Base-by-base conservation (phyloP, 257 asterid genomes). In the Oldenlandia corymbosa region DNA sequence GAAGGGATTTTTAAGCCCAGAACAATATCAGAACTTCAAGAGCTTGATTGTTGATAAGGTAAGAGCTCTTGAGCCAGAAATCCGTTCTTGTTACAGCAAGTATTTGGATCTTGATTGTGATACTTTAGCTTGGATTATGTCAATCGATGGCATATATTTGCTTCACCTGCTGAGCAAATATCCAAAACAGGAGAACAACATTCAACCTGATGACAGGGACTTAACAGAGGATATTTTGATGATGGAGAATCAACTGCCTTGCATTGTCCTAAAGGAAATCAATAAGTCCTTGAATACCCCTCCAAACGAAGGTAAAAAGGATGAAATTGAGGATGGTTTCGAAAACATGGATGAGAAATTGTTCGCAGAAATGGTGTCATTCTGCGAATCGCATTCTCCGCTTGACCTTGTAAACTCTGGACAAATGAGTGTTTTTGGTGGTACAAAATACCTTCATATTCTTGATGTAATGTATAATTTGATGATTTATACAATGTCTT, bases 241-340 rank as follows among this genome's bases (percentile, higher is more conserved):
- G 85, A 43, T 79, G 64, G 88, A 83, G 75, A 83, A 83, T 34
- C 88, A 83, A 68, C 69, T 83, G 16, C 85, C 88, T 1, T 9
- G 16, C 20, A 5, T 66, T 0, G 48, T 78, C 31, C 65, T 79
- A 18, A 5, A 28, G 14, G 66, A 28, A 54, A 54, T 54, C 41
- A 8, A 34, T 9, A 26, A 52, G 30, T 34, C 17, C 12, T 26
- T 30, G 16, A 0, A 27, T n/a, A n/a, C n/a, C n/a, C 41, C 34
- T 54, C 37, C 32, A 5, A 0, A 27, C 30, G 41, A 16, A 24
- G 56, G 11, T 12, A 26, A 30, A 3, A n/a, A 43, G 2, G 48
- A 28, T 10, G 18, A 24, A 1, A n/a, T 21, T 16, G 16, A 16
- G 7, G 20, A 12, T 0, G 60, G 30, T 10, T 10, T 6, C 13